phyloP scores from a whole-genome alignment of 768 basidiomycete genomes.

The Mycena rebaudengoi region DNA sequence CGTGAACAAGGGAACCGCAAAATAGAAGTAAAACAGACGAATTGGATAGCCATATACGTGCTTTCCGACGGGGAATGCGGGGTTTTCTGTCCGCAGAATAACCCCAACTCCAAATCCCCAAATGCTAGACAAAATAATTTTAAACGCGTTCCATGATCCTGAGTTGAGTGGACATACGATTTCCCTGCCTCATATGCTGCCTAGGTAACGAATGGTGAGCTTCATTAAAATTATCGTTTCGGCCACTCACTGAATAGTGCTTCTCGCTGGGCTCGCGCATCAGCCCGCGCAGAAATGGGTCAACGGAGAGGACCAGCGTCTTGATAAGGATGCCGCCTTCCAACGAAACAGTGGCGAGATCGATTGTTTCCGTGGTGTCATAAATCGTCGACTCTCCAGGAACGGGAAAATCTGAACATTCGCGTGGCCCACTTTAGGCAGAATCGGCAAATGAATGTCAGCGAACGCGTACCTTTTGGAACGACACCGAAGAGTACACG shows the following conservation, averaged over 20 bases:
- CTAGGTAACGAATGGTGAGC: too few relatives aligned
- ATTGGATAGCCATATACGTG: constrained; percentile 39
- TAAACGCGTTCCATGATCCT: background rate
- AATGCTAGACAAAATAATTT: constrained; percentile 26
- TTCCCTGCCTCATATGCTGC: too few relatives aligned
- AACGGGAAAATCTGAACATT: constrained; percentile 30
- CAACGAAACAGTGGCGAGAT: constrained; percentile 43
- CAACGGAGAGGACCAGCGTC: constrained; percentile 45
- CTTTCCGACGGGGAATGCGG: constrained; percentile 34
- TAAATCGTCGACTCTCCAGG: constrained; percentile 42
- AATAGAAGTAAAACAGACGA: constrained; percentile 19
- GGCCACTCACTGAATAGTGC: constrained; percentile 26
- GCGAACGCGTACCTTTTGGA: constrained; percentile 19
- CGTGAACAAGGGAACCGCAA: background rate
- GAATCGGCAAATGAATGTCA: background rate
- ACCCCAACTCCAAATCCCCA: constrained; percentile 42
- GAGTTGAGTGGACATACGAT: constrained; percentile 21
- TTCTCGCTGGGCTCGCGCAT: constrained; percentile 36
- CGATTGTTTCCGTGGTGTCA: constrained; percentile 42
- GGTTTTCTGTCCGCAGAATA: constrained; percentile 43
- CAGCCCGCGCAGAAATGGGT: constrained; percentile 42
- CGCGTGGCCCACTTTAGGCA: too few relatives aligned
- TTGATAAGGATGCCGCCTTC: constrained; percentile 47
- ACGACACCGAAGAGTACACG: constrained; percentile 36
- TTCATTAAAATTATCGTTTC: too few relatives aligned